Evolutionary conservation across 495 filamentous ascomycete genomes (phyloP).

Genomic region (Xylaria acuta): DNA sequence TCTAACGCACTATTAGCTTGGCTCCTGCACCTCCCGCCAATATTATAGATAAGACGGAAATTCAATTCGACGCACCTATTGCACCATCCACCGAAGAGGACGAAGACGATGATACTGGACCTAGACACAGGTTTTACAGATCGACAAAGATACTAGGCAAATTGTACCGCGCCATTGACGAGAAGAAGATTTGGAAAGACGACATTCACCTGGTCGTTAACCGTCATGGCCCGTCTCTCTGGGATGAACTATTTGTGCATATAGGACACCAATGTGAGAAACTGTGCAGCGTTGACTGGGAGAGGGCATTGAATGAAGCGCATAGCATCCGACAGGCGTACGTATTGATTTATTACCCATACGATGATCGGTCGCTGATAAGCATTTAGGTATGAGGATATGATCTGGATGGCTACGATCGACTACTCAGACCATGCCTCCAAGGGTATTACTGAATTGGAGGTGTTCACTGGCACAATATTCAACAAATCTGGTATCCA

Average conservation of each 20-base stretch:
- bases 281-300: slow-evolving; percentile 38
- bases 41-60: slow-evolving; percentile 54
- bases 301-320: slow-evolving; percentile 52
- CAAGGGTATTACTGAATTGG: slow-evolving; percentile 68
- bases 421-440: slow-evolving; percentile 63
- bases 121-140: slow-evolving; percentile 63
- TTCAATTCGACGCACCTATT: slow-evolving; percentile 50
- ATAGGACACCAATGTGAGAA: slow-evolving; percentile 39
- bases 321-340: slow-evolving; percentile 62
- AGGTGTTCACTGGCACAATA: slow-evolving; percentile 78
- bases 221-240: slow-evolving; percentile 40
- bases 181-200: slow-evolving; percentile 66
- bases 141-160: slow-evolving; percentile 74
- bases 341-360: slow-evolving; percentile 28
- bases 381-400: slow-evolving; percentile 69
- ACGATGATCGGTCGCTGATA: neutral
- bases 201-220: slow-evolving; percentile 52
- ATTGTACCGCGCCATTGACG: slow-evolving; percentile 77
- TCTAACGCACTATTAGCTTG: slow-evolving; percentile 45
- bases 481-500: slow-evolving; percentile 67
- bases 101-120: slow-evolving; percentile 61
- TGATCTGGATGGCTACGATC: slow-evolving; percentile 61
- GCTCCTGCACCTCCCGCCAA: slow-evolving; percentile 67
- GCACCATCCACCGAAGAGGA: slow-evolving; percentile 49
- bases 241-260: slow-evolving; percentile 54